These are phyloP conservation scores for Citrus trifoliata DNA, from an alignment of 345 rosid species.

Conservation along the genomic window DNA sequence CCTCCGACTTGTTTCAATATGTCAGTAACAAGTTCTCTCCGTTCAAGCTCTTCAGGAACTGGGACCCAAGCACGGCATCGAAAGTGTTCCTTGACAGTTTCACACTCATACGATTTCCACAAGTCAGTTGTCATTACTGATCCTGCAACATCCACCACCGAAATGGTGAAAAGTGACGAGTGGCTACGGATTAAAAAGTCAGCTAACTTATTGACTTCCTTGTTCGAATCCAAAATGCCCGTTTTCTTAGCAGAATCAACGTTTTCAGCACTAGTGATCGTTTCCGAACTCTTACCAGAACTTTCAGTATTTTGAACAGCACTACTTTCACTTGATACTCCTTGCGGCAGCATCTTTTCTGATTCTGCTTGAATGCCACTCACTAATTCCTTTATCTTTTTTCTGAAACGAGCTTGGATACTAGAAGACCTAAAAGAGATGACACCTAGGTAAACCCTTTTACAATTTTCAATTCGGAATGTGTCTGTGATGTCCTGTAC, in stretches of 20 bases:
- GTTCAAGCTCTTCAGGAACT: neutral
- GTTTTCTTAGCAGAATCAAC: neutral
- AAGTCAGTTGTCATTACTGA: conserved; percentile 13
- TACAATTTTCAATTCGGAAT: neutral
- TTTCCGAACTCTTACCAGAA: too few relatives aligned
- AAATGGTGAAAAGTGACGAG: neutral
- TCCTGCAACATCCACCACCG: conserved; percentile 30
- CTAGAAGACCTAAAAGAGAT: neutral
- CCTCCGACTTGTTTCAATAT: neutral
- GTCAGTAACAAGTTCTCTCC: neutral
- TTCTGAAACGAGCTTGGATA: neutral
- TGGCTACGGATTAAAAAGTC: neutral
- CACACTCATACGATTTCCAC: neutral
- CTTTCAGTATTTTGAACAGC: fast-evolving
- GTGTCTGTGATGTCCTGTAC: neutral
- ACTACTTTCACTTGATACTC: too few relatives aligned
- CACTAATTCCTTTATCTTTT: neutral
- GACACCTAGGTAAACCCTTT: neutral
- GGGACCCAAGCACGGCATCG: neutral
- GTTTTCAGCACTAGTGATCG: neutral
- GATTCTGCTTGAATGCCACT: neutral
- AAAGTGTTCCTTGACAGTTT: neutral
- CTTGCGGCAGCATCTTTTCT: neutral
- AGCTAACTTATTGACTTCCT: neutral
- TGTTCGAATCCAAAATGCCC: neutral